These are phyloP conservation scores for Fusarium staphyleae DNA, from an alignment of 2,329 filamentous ascomycete species.

Conservation along the genomic window DNA sequence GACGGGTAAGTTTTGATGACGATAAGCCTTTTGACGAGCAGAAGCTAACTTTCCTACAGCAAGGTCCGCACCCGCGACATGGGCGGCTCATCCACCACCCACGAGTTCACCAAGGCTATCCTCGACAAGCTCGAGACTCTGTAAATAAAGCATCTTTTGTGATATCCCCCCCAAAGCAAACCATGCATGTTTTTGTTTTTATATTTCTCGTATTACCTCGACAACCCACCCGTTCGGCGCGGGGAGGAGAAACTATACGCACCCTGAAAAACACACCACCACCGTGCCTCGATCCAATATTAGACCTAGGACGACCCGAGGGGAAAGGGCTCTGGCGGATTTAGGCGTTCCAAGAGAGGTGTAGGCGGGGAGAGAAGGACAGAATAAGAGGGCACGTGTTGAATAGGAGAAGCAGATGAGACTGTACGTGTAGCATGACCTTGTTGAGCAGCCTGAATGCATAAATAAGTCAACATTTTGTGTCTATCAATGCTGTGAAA, in stretches of 20 bases:
- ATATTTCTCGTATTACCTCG: slow-evolving; percentile 20
- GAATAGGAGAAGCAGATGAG: slow-evolving; percentile 18
- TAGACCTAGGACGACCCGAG: slow-evolving; percentile 29
- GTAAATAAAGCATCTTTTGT: slow-evolving; percentile 52
- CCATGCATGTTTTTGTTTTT: slow-evolving; percentile 23
- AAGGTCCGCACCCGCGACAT: slow-evolving; percentile 92
- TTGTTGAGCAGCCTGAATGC: slow-evolving; percentile 36
- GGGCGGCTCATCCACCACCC: slow-evolving; percentile 87
- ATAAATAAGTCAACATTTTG: slow-evolving; percentile 27
- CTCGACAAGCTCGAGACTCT: slow-evolving; percentile 91
- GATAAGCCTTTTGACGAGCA: background rate
- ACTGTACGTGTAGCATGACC: slow-evolving; percentile 41
- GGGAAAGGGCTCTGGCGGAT: slow-evolving; percentile 24
- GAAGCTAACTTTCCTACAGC: slow-evolving; percentile 61
- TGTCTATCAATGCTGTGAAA: background rate
- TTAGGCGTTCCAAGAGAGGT: slow-evolving; percentile 31
- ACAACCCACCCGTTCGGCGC: slow-evolving; percentile 7
- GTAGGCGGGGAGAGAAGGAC: slow-evolving; percentile 8
- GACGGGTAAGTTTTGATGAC: slow-evolving; percentile 75
- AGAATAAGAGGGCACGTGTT: slow-evolving; percentile 17
- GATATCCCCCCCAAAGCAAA: slow-evolving; percentile 37
- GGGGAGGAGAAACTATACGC: background rate
- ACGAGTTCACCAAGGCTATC: slow-evolving; percentile 94
- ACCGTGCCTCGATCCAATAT: slow-evolving; percentile 31
- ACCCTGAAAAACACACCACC: slow-evolving; percentile 15